Conservation (phyloP, 2,329 filamentous ascomycete species). For the Diaporthe citriasiana region DNA sequence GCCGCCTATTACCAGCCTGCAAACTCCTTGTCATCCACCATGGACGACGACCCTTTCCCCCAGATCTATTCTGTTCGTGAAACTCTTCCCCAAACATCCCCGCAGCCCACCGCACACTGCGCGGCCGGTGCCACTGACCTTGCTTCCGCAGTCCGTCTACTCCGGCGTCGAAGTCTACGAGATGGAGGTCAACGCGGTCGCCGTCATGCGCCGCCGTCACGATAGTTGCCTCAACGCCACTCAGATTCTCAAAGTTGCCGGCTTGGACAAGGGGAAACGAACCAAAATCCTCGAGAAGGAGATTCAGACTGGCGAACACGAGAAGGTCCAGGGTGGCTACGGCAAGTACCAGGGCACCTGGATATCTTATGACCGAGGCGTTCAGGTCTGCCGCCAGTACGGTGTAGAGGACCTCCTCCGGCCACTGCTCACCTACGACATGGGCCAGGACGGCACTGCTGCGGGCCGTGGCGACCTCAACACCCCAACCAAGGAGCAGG, state of each 20-base stretch:
- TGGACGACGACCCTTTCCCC: conserved; percentile 59
- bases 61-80: conserved; percentile 72
- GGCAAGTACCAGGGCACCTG: conserved; percentile 99
- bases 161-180: conserved; percentile 98
- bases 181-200: conserved; percentile 94
- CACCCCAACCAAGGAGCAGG: conserved; percentile 98
- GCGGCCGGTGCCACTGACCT: conserved; percentile 5
- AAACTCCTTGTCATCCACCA: conserved; percentile 51
- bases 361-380: conserved; percentile 93
- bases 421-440: conserved; percentile 84
- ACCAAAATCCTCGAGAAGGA: conserved; percentile 99
- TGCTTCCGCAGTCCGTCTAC: conserved; percentile 78
- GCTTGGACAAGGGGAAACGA: conserved; percentile 96
- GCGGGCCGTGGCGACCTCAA: conserved; percentile 84
- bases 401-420: conserved; percentile 82
- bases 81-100: conserved; percentile 13
- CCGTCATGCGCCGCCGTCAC: conserved; percentile 94
- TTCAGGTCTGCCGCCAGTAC: conserved; percentile 89
- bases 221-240: conserved; percentile 99
- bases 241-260: conserved; percentile 97
- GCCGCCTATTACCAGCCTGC: conserved; percentile 57
- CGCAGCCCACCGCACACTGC: conserved; percentile 39
- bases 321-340: conserved; percentile 98
- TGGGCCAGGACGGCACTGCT: conserved; percentile 80
- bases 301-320: conserved; percentile 94